phyloP scores from a whole-genome alignment of 768 basidiomycete species.

The Lentinula guzmanii region DNA sequence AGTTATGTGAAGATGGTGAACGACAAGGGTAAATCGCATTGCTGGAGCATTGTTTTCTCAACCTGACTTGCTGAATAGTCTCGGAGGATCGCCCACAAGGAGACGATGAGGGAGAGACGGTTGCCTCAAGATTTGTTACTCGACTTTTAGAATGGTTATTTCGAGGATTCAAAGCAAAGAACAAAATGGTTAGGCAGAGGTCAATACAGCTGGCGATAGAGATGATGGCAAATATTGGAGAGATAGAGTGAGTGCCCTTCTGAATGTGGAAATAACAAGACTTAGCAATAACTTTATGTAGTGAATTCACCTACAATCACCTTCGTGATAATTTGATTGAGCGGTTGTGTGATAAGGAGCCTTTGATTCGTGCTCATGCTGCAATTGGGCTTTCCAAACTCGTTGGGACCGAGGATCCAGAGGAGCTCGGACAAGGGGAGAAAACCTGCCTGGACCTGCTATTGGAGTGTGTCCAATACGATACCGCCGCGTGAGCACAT shows the following conservation, averaged over 20 bases:
- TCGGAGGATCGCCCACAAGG: slow-evolving; percentile 17
- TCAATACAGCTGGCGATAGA: slow-evolving; percentile 78
- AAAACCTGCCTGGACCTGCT: slow-evolving; percentile 60
- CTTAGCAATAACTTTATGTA: slow-evolving; percentile 20
- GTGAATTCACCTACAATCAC: slow-evolving; percentile 74
- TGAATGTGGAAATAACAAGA: background rate
- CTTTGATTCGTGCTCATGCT: slow-evolving; percentile 77
- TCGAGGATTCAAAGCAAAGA: slow-evolving; percentile 83
- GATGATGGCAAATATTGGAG: slow-evolving; percentile 78
- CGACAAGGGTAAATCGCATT: slow-evolving; percentile 61
- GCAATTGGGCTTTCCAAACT: slow-evolving; percentile 75
- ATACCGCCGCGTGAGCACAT: slow-evolving; percentile 58
- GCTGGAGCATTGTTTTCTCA: too few relatives aligned
- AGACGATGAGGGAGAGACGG: slow-evolving; percentile 60
- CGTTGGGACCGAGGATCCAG: slow-evolving; percentile 63
- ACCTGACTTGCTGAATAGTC: slow-evolving; percentile 5
- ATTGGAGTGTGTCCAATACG: slow-evolving; percentile 61
- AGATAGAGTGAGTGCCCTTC: slow-evolving; percentile 68
- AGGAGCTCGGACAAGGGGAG: slow-evolving; percentile 42
- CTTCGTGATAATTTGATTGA: slow-evolving; percentile 69
- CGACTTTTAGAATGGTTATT: slow-evolving; percentile 68
- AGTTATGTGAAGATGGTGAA: slow-evolving; percentile 78
- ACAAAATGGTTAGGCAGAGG: slow-evolving; percentile 83
- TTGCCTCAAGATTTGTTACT: slow-evolving; percentile 62
- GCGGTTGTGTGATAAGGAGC: slow-evolving; percentile 83